phyloP scores from a whole-genome alignment of 495 filamentous ascomycete species.

The Hypoxylon trugodes region DNA sequence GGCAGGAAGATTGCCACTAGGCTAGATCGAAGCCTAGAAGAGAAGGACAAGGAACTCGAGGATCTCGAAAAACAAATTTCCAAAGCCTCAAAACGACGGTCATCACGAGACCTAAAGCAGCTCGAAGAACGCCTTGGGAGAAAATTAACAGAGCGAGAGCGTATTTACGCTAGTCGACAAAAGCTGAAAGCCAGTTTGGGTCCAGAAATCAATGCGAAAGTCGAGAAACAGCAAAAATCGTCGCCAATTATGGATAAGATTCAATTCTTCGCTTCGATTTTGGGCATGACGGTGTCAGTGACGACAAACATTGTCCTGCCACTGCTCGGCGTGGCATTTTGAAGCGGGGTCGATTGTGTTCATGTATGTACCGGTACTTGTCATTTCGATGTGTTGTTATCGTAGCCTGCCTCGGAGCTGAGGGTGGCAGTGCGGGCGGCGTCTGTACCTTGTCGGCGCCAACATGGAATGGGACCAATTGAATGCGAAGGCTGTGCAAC shows the following conservation, averaged over 20 bases:
- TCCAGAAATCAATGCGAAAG: not conserved
- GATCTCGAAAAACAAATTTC: not conserved
- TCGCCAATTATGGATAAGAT: not conserved
- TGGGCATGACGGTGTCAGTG: not conserved
- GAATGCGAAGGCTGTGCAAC: not conserved
- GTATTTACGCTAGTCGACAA: not conserved
- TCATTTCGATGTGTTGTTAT: not conserved
- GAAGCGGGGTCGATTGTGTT: not conserved
- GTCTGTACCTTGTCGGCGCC: not conserved
- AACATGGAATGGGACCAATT: not conserved
- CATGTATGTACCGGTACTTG: not conserved
- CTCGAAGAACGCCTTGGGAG: not conserved
- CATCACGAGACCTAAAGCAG: not conserved
- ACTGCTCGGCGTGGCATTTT: not conserved
- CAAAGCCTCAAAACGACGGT: not conserved
- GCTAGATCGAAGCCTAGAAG: not conserved
- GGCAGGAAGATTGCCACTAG: not conserved
- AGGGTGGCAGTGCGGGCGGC: not conserved
- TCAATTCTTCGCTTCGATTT: not conserved
- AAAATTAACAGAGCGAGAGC: not conserved
- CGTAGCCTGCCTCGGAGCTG: not conserved
- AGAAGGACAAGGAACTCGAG: not conserved
- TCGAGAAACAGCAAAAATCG: not conserved
- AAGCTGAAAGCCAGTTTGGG: not conserved
- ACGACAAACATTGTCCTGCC: not conserved